Evolutionary conservation across 1,139 yeast genomes (phyloP).

Genomic region (Saccharomyces hybrid): DNA sequence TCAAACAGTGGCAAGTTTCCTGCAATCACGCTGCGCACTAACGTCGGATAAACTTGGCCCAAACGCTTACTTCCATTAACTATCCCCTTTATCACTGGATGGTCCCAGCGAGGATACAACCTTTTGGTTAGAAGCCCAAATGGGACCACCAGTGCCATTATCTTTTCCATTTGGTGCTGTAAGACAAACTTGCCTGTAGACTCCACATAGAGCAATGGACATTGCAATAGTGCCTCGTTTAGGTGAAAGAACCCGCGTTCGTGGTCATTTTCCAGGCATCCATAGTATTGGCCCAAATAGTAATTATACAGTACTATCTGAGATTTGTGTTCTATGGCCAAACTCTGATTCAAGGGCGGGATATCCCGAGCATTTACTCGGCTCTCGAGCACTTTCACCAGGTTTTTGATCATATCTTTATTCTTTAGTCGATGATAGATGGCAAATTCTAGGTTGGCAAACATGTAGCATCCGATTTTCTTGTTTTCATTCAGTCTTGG

Average conservation of each 20-base stretch:
- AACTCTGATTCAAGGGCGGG: constrained; percentile 32
- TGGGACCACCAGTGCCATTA: constrained; percentile 50
- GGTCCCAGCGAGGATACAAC: constrained; percentile 35
- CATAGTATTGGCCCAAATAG: constrained; percentile 29
- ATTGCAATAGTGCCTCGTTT: constrained; percentile 16
- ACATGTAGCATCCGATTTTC: constrained; percentile 61
- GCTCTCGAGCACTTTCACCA: constrained; percentile 59
- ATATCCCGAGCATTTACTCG: constrained; percentile 33
- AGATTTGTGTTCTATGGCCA: constrained; percentile 25
- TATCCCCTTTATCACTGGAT: constrained; percentile 1
- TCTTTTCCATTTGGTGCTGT: constrained; percentile 30
- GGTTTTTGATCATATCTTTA: constrained; percentile 68
- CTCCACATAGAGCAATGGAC: constrained; percentile 31
- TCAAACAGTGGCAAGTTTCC: constrained; percentile 56
- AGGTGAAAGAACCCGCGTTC: constrained; percentile 17
- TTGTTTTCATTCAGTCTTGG: constrained; percentile 45
- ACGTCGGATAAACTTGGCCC: background rate
- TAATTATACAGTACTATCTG: constrained; percentile 22
- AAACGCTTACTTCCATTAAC: background rate
- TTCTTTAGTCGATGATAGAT: constrained; percentile 65
- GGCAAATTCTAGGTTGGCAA: constrained; percentile 64
- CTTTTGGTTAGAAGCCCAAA: constrained; percentile 41
- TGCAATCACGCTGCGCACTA: background rate
- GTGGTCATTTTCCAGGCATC: constrained; percentile 23
- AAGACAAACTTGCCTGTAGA: constrained; percentile 17